These are phyloP conservation scores for Pyrenochaeta sp. DNA, from an alignment of 2,329 filamentous ascomycete species.

Conservation along the genomic window DNA sequence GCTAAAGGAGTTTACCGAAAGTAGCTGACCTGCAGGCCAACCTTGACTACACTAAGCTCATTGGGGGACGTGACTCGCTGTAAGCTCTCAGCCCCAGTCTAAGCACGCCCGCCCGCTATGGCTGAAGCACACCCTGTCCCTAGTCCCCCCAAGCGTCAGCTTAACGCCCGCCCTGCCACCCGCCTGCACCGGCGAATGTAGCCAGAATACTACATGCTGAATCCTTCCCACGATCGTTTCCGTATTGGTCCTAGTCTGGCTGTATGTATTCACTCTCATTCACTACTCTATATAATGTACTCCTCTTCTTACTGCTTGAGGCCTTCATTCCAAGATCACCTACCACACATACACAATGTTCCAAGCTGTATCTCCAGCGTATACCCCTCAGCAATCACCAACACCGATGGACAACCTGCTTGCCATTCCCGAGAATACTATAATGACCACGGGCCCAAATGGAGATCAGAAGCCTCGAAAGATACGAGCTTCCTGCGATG, in stretches of 20 bases:
- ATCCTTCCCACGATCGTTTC: slow-evolving; percentile 35
- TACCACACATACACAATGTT: slow-evolving; percentile 35
- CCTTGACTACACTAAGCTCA: slow-evolving; percentile 27
- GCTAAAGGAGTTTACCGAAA: slow-evolving; percentile 12
- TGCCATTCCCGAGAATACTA: slow-evolving; percentile 23
- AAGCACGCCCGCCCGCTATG: slow-evolving; percentile 33
- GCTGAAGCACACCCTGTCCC: slow-evolving; percentile 40
- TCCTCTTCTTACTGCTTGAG: slow-evolving; percentile 24
- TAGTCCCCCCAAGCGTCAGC: slow-evolving; percentile 41
- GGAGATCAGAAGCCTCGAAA: slow-evolving; percentile 45
- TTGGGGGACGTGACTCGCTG: slow-evolving; percentile 31
- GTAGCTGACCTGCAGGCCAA: slow-evolving; percentile 28
- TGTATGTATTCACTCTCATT: slow-evolving; percentile 23
- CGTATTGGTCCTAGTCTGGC: slow-evolving; percentile 21
- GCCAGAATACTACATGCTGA: slow-evolving; percentile 27
- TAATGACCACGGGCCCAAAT: slow-evolving; percentile 30
- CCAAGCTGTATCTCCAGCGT: slow-evolving; percentile 37
- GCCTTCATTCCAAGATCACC: slow-evolving; percentile 21
- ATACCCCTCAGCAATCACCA: slow-evolving; percentile 28
- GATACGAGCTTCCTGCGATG: slow-evolving; percentile 50
- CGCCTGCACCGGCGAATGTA: slow-evolving; percentile 34
- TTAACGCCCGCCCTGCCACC: slow-evolving; percentile 37
- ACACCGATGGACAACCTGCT: slow-evolving; percentile 37
- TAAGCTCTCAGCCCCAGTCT: too few relatives aligned
- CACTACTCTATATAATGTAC: slow-evolving; percentile 43